Evolutionary conservation across 108 stramenopile species (phyloP).

Genomic region (Epipyxis sp.): DNA sequence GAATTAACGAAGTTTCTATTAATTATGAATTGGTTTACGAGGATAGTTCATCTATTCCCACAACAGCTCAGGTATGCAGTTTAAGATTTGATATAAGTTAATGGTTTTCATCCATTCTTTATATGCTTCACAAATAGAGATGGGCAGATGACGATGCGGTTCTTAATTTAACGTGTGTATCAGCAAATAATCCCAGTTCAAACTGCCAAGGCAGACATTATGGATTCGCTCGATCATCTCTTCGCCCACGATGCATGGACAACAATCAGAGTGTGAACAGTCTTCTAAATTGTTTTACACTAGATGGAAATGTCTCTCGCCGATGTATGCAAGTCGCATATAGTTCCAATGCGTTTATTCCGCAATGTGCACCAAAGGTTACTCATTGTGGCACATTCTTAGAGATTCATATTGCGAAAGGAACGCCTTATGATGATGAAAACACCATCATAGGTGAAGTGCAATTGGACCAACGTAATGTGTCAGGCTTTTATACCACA

Average conservation of each 20-base stretch:
- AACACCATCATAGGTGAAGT: constrained; percentile 44
- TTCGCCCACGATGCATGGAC: constrained; percentile 48
- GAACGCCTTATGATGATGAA: constrained; percentile 37
- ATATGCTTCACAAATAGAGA: no score
- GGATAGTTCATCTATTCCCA: constrained; percentile 31
- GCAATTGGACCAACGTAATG: constrained; percentile 36
- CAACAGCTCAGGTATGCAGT: no score
- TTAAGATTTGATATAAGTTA: no score
- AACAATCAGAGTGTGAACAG: constrained; percentile 46
- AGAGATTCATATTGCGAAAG: constrained; percentile 49
- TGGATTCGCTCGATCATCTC: constrained; percentile 26
- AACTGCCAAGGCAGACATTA: constrained; percentile 44
- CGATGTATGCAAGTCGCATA: constrained; percentile 46
- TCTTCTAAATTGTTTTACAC: background rate
- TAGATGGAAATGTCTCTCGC: constrained; percentile 29
- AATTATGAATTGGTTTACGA: constrained; percentile 38
- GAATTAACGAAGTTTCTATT: constrained; percentile 33
- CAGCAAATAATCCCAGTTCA: constrained; percentile 34
- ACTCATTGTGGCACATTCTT: constrained; percentile 52
- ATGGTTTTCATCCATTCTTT: no score
- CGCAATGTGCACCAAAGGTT: constrained; percentile 37
- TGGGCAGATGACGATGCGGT: constrained; percentile 48
- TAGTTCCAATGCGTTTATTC: constrained; percentile 47
- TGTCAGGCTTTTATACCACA: constrained; percentile 54
- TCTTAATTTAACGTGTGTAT: constrained; percentile 45